phyloP scores from a whole-genome alignment of 2,329 filamentous ascomycete species.

The Emericellopsis cladophorae region DNA sequence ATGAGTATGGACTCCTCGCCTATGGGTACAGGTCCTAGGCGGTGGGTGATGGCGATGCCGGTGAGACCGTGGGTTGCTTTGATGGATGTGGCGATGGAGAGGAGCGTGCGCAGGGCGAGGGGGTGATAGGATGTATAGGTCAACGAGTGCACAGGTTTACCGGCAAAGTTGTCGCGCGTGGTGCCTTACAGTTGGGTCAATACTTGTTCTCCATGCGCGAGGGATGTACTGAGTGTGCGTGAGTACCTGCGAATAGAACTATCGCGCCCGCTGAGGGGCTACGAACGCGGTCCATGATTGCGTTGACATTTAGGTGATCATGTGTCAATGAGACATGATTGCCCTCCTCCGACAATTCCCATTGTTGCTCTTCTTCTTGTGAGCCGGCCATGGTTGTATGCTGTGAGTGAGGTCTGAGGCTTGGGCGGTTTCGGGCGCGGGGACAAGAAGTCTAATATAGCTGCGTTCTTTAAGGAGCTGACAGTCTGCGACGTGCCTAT shows the following conservation, averaged over 20 bases:
- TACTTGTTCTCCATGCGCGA: not conserved
- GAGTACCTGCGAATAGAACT: conserved; percentile 61
- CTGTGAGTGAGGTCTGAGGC: not conserved
- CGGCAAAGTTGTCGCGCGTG: conserved; percentile 62
- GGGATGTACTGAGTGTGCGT: conserved; percentile 8
- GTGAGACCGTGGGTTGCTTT: conserved; percentile 49
- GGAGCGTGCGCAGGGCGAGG: conserved; percentile 57
- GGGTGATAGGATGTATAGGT: conserved; percentile 64
- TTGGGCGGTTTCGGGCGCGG: too few relatives aligned
- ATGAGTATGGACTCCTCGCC: conserved; percentile 91
- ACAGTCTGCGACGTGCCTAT: too few relatives aligned
- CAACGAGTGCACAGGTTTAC: conserved; percentile 60
- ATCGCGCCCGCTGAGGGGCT: conserved; percentile 64
- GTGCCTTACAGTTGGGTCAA: conserved; percentile 37
- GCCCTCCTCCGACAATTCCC: conserved; percentile 30
- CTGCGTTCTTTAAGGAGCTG: too few relatives aligned
- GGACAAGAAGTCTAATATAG: too few relatives aligned
- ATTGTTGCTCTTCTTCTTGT: conserved; percentile 7
- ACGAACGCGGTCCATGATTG: conserved; percentile 53
- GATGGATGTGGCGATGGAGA: conserved; percentile 47
- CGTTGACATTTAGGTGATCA: conserved; percentile 40
- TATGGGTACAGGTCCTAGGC: conserved; percentile 74
- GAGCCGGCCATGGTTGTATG: not conserved
- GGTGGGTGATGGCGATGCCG: conserved; percentile 70
- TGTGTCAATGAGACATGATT: conserved; percentile 61